phyloP scores from a whole-genome alignment of 140 eudicot genomes.

The Anethum foeniculum region DNA sequence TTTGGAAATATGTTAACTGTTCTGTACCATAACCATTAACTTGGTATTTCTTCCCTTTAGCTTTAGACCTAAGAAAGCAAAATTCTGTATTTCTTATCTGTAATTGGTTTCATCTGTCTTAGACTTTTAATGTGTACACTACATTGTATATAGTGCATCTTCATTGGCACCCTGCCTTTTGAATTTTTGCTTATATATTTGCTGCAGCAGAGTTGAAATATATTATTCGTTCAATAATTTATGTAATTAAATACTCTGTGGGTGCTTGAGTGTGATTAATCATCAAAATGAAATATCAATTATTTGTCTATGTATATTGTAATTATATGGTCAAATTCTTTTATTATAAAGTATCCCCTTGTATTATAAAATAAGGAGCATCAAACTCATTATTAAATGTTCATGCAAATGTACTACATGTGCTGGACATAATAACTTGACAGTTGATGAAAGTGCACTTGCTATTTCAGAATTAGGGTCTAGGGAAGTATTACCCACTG shows the following conservation, averaged over 20 bases:
- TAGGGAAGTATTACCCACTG: too few species aligned
- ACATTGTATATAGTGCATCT: background rate
- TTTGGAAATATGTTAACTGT: background rate
- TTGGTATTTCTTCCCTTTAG: background rate
- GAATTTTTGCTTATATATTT: background rate
- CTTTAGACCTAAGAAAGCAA: background rate
- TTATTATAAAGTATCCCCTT: too few species aligned
- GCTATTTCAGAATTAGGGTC: too few species aligned
- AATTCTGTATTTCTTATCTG: background rate
- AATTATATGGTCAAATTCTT: too few species aligned
- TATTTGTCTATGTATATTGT: too few species aligned
- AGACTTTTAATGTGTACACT: background rate
- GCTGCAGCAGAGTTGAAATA: background rate
- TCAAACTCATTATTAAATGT: too few species aligned
- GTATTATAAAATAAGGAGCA: too few species aligned
- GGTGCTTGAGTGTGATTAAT: too few species aligned
- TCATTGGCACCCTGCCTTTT: background rate
- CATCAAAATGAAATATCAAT: too few species aligned
- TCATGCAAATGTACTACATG: too few species aligned
- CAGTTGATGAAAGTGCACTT: too few species aligned
- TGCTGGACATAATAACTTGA: too few species aligned
- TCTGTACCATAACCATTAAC: background rate
- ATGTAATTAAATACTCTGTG: background rate
- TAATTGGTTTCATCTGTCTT: background rate
- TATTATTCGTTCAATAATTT: background rate